These are phyloP conservation scores for Sarocladiaceae sp. DNA, from an alignment of 2,329 filamentous ascomycete genomes.

Conservation along the genomic window DNA sequence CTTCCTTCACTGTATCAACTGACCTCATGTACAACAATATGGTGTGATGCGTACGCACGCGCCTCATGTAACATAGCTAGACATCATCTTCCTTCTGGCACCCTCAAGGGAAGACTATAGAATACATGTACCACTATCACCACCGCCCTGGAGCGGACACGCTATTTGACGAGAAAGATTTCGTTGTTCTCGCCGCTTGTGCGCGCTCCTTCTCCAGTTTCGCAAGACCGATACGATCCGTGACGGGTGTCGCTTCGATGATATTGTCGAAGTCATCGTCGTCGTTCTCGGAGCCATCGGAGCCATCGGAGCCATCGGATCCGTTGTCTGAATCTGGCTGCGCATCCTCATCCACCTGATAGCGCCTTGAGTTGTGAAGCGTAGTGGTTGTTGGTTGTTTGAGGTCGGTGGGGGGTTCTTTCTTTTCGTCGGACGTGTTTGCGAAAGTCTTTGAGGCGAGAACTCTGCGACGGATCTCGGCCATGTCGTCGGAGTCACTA, in stretches of 20 bases:
- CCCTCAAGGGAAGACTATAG: background rate
- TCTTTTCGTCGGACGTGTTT: conserved; percentile 37
- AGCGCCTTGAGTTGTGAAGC: conserved; percentile 28
- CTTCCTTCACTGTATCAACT: conserved; percentile 11
- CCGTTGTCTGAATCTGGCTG: conserved; percentile 68
- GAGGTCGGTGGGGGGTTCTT: conserved; percentile 57
- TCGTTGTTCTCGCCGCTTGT: conserved; percentile 39
- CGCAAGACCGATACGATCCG: conserved; percentile 68
- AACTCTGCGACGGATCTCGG: conserved; percentile 83
- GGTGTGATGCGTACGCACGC: background rate
- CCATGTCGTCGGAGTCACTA: conserved; percentile 78
- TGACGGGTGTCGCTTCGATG: conserved; percentile 84
- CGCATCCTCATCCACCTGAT: conserved; percentile 54
- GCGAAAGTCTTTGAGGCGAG: conserved; percentile 85
- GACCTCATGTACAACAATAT: background rate
- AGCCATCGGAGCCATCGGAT: conserved; percentile 19
- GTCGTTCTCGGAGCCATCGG: conserved; percentile 42
- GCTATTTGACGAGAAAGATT: conserved; percentile 44
- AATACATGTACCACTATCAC: conserved; percentile 9
- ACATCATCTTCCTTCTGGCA: background rate
- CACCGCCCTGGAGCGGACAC: conserved; percentile 43
- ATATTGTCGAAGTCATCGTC: conserved; percentile 88
- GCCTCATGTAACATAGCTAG: conserved; percentile 12
- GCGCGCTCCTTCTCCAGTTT: conserved; percentile 51
- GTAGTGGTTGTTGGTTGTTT: conserved; percentile 49